These are phyloP conservation scores for Spencermartinsiella europaea DNA, from an alignment of 805 yeast genomes.

Conservation along the genomic window DNA sequence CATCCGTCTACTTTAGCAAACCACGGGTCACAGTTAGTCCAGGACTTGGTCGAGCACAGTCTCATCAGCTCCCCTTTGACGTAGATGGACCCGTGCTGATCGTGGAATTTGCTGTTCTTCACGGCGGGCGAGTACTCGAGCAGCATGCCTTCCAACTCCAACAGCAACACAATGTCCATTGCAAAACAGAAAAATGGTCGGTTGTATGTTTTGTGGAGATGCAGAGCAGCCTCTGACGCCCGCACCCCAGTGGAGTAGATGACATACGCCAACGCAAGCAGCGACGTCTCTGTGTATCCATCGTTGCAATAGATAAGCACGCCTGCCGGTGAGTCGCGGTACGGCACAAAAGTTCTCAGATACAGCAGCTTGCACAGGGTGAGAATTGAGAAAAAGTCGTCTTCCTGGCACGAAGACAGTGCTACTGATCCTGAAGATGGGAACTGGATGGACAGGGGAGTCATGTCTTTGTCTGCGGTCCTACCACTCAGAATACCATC, in stretches of 20 bases:
- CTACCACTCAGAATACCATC: conserved; percentile 3
- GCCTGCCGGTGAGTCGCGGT: conserved; percentile 20
- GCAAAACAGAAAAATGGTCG: conserved; percentile 83
- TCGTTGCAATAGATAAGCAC: conserved; percentile 73
- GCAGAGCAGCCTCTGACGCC: conserved; percentile 60
- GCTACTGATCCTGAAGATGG: conserved; percentile 85
- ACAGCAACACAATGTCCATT: conserved; percentile 60
- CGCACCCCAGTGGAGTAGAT: conserved; percentile 61
- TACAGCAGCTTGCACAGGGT: conserved; percentile 67
- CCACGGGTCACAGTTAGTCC: conserved; percentile 23
- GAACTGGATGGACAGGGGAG: conserved; percentile 38
- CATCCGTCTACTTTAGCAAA: conserved; percentile 48
- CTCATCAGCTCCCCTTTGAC: neutral
- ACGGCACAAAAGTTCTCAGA: conserved; percentile 28
- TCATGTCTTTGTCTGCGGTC: conserved; percentile 5
- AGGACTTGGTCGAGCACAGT: neutral
- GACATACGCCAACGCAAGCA: conserved; percentile 63
- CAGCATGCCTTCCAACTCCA: conserved; percentile 59
- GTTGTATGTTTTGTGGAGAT: conserved; percentile 55
- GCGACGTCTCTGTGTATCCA: conserved; percentile 87
- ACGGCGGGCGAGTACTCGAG: conserved; percentile 52
- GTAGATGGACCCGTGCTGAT: conserved; percentile 17
- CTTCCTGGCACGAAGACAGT: conserved; percentile 60
- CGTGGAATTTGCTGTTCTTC: conserved; percentile 9
- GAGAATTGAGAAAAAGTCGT: conserved; percentile 58